phyloP scores from a whole-genome alignment of 495 filamentous ascomycete species.

The Aspergillus wentii region DNA sequence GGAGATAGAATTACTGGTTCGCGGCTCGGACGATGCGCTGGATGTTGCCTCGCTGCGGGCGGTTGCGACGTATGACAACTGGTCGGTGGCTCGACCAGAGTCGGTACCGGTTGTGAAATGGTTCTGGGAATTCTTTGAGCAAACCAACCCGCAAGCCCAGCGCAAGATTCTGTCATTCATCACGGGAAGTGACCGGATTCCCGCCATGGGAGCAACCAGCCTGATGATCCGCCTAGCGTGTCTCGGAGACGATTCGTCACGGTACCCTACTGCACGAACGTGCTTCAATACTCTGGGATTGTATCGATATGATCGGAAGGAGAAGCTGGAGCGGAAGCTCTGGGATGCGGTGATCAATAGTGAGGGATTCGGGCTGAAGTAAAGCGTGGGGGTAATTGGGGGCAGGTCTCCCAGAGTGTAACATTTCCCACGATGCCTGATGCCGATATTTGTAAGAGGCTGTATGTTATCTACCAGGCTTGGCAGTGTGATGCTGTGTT shows the following conservation, averaged over 20 bases:
- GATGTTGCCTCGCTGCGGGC: slow-evolving; percentile 73
- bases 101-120: slow-evolving; percentile 66
- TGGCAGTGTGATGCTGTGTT: no score
- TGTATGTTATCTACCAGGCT: no score
- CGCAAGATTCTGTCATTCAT: slow-evolving; percentile 80
- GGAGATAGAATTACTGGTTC: slow-evolving; percentile 85
- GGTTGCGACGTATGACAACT: slow-evolving; percentile 80
- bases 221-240: slow-evolving; percentile 71
- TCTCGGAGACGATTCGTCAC: slow-evolving; percentile 65
- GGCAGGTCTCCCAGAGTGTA: slow-evolving; percentile 5
- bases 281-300: slow-evolving; percentile 86
- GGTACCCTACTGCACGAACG: slow-evolving; percentile 84
- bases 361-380: slow-evolving; percentile 93
- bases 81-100: slow-evolving; percentile 48
- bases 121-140: slow-evolving; percentile 85
- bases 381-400: no score
- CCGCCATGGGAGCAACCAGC: slow-evolving; percentile 83
- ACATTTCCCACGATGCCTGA: no score
- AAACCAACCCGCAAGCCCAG: slow-evolving; percentile 61
- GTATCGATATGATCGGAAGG: slow-evolving; percentile 62
- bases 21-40: slow-evolving; percentile 81
- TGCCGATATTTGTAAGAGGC: no score
- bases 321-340: slow-evolving; percentile 65
- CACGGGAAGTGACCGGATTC: slow-evolving; percentile 90
- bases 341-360: slow-evolving; percentile 88